A percentile compares a stretch with the other conserved stretches of the same genome.
These are phyloP conservation scores for Aspergillus leporis DNA, from an alignment of 495 filamentous ascomycete species.

Conservation along the genomic window DNA sequence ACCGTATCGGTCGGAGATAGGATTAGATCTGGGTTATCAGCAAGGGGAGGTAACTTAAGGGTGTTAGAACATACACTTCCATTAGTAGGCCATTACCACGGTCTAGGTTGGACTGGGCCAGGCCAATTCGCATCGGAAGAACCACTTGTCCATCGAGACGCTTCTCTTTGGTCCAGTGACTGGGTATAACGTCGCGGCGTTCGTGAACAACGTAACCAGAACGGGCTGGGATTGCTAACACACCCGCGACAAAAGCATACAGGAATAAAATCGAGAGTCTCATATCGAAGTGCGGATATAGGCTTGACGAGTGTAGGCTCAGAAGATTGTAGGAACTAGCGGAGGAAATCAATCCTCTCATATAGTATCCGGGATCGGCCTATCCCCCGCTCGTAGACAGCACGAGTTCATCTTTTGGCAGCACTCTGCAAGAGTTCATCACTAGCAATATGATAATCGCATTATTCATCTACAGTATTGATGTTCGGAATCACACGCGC, in stretches of 20 bases:
- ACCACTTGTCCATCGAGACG: conserved; percentile 18
- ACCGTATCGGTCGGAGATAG: conserved; percentile 51
- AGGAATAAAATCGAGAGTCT: neutral
- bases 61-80: conserved; percentile 41
- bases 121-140: conserved; percentile 56
- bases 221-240: neutral
- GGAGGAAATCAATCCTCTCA: neutral
- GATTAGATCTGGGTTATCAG: conserved; percentile 31
- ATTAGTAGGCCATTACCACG: conserved; percentile 53
- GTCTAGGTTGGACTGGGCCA: conserved; percentile 55
- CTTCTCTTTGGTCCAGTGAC: neutral
- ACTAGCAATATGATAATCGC: neutral
- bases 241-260: neutral
- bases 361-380: neutral
- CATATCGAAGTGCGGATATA: neutral
- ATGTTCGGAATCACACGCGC: neutral
- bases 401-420: neutral
- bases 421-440: neutral
- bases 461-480: neutral
- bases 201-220: neutral
- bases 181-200: neutral
- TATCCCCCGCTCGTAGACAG: neutral
- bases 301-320: neutral
- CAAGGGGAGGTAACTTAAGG: neutral
- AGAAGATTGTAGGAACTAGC: neutral